These are phyloP conservation scores for Salix udensis DNA, from an alignment of 345 rosid species.

Conservation along the genomic window DNA sequence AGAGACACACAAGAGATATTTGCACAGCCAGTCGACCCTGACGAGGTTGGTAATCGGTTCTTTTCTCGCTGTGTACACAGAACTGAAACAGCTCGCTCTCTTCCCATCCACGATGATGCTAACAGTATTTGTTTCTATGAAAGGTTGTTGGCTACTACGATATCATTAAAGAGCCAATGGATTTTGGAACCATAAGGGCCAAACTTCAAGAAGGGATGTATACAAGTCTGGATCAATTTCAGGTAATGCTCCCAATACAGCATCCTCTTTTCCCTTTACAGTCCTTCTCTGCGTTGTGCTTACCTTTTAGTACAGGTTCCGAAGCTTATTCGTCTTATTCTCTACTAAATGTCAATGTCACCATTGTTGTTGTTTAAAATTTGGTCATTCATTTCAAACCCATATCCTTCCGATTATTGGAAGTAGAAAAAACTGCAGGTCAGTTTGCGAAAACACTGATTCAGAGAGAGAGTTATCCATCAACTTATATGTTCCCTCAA, in stretches of 20 bases:
- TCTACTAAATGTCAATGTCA: neutral
- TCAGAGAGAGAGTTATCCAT: too few species aligned
- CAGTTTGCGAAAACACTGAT: neutral
- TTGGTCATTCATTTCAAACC: neutral
- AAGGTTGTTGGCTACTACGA: constrained; percentile 22
- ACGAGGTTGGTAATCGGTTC: constrained; percentile 16
- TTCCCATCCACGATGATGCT: neutral
- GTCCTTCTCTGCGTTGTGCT: neutral
- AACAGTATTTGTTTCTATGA: neutral
- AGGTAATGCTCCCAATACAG: constrained; percentile 14
- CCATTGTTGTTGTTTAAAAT: too few species aligned
- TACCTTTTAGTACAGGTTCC: too few species aligned
- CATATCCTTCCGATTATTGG: neutral
- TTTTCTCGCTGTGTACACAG: neutral
- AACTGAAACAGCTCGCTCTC: neutral
- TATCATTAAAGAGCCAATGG: constrained; percentile 31
- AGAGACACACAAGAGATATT: constrained; percentile 24
- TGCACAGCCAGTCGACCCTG: constrained; percentile 25
- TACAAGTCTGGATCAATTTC: constrained; percentile 22
- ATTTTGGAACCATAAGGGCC: constrained; percentile 34
- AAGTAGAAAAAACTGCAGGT: neutral
- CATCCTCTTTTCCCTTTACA: neutral
- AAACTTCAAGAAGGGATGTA: constrained; percentile 31
- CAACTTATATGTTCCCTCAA: neutral
- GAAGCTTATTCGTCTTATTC: neutral